phyloP scores from a whole-genome alignment of 202 grass and related monocot genomes.

The Panicum hallii region DNA sequence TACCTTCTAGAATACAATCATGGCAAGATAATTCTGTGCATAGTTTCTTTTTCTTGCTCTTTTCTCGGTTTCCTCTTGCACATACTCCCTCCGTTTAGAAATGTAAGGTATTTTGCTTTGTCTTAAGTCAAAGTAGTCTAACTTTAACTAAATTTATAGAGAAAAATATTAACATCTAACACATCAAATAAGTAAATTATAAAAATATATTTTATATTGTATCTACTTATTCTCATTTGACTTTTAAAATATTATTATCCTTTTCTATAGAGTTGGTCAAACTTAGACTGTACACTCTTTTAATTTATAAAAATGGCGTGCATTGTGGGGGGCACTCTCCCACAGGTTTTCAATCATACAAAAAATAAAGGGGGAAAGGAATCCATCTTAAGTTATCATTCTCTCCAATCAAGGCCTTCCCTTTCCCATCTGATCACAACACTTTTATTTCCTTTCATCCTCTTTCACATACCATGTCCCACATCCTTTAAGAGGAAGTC shows the following conservation, averaged over 20 bases:
- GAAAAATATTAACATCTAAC: no score
- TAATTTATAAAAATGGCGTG: neutral
- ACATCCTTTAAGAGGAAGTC: conserved; percentile 63
- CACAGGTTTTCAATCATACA: neutral
- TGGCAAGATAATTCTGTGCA: neutral
- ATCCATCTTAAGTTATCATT: conserved; percentile 23
- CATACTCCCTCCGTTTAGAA: no score
- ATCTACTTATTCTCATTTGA: no score
- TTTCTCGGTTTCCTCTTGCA: neutral
- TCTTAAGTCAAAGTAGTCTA: no score
- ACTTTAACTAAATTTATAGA: no score
- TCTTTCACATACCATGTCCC: conserved; percentile 50
- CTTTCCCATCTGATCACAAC: conserved; percentile 32
- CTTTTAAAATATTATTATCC: no score
- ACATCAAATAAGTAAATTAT: no score
- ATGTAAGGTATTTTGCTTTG: no score
- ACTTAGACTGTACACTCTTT: neutral
- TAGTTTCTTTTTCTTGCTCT: neutral
- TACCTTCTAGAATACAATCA: neutral
- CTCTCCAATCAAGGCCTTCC: conserved; percentile 10
- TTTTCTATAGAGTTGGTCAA: no score
- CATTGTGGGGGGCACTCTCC: neutral
- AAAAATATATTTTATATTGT: no score
- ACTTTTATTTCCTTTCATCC: conserved; percentile 42
- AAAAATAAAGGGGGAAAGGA: neutral